Evolutionary conservation across 768 basidiomycete species (phyloP), one percentile per base, ranked within the genome.

Genomic region (Pholiota microspora): DNA sequence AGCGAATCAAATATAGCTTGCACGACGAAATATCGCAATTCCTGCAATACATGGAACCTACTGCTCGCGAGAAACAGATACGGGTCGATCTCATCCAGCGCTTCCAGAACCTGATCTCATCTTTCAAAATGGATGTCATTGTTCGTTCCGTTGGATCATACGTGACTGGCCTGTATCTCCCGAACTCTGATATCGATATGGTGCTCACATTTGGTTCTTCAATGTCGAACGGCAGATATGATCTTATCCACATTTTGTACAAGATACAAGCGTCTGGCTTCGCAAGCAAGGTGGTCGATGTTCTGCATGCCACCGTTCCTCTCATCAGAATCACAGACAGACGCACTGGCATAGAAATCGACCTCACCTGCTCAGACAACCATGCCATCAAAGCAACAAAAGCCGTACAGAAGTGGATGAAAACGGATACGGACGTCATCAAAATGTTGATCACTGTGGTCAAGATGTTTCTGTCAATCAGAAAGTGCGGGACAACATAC

Each of bases 181-280:
- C 67, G 2, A 66, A 59, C 1, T 68, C 67, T 25, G 67, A 66
- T 53, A 63, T 68, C 52, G 65, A 68, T 45, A 66, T 68, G 64
- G 62, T 64, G 15, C 56, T 65, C 40, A 52, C 56, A 15, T 50
- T 55, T 16, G 13, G 36, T 16, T 8, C 13, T 23, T 27, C 4
- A 44, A 36, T 9, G 15, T 8, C 27, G n/a, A 29, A 15, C n/a
- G n/a, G n/a, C n/a, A n/a, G n/a, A 21, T 24, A 12, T 9, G 13
- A 48, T 51, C 38, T 59, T 16, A 12, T 3, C 13, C 18, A 32
- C 7, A 45, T 64, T 16, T 10, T 51, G 9, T 9, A 42, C 21
- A 53, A 58, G 23, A 51, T 64, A 7, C 23, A 47, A 8, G 12
- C 15, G 0, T 60, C 62, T 10, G 57, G 52, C 3, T 67, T 68